Conservation (phyloP, 352 stramenopile species). For the Chrysophaeum taylorii region DNA sequence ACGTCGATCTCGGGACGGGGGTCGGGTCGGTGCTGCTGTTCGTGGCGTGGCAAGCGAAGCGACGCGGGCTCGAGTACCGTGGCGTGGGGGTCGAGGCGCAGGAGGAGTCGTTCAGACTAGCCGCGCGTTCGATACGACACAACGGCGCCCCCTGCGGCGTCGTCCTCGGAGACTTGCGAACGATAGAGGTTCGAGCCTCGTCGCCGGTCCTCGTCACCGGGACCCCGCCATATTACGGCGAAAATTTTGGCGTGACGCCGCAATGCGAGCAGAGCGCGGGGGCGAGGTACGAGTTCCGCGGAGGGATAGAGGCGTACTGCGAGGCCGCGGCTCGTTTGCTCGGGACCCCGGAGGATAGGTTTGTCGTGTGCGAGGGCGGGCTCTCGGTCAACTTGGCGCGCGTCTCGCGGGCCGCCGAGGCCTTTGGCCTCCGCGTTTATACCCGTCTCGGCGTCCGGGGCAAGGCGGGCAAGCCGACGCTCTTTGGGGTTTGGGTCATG, state of each 20-base stretch:
- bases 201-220: conserved; percentile 35
- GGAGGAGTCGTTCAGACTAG: conserved; percentile 22
- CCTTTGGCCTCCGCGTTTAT: conserved; percentile 14
- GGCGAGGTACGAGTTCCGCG: conserved; percentile 36
- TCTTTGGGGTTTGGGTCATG: conserved; percentile 27
- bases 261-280: conserved; percentile 1
- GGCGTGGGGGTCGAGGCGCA: conserved; percentile 35
- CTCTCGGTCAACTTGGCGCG: background rate
- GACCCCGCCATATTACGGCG: conserved; percentile 38
- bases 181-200: background rate
- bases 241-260: background rate
- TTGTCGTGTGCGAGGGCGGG: conserved; percentile 15
- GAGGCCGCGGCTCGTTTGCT: conserved; percentile 22
- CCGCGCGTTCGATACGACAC: conserved; percentile 25
- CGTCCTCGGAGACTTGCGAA: background rate
- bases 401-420: background rate
- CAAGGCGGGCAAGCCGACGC: conserved; percentile 26
- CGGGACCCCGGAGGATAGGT: background rate
- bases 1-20: conserved; percentile 38
- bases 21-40: conserved; percentile 38
- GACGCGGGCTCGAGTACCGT: background rate
- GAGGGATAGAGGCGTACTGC: conserved; percentile 37
- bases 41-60: conserved; percentile 22
- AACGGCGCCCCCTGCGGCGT: conserved; percentile 19
- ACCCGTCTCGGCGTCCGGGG: conserved; percentile 21